Evolutionary conservation across 2,329 filamentous ascomycete genomes (phyloP).

Genomic region (Ascochyta fabae): DNA sequence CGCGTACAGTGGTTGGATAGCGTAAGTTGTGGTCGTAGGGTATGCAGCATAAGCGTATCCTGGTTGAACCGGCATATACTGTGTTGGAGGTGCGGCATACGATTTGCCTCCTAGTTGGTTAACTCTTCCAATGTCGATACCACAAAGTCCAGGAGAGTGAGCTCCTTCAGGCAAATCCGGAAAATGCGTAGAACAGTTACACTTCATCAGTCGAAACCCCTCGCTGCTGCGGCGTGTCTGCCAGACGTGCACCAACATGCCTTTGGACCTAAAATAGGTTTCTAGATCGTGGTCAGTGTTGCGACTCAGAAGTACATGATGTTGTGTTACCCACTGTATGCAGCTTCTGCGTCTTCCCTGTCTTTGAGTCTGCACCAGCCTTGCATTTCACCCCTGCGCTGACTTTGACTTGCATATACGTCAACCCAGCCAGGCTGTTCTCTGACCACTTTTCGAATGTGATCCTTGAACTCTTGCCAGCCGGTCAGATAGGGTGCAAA

Average conservation of each 20-base stretch:
- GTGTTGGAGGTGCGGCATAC: constrained; percentile 14
- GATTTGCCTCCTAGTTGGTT: constrained; percentile 27
- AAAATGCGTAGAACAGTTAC: constrained; percentile 44
- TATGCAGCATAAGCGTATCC: constrained; percentile 35
- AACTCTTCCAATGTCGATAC: constrained; percentile 39
- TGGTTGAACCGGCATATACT: constrained; percentile 27
- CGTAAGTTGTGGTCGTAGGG: constrained; percentile 28
- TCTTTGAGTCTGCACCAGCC: constrained; percentile 47
- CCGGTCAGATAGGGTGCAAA: constrained; percentile 37
- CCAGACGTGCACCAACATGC: constrained; percentile 43
- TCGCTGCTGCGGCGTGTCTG: constrained; percentile 37
- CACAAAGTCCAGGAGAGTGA: constrained; percentile 40
- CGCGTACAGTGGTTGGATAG: constrained; percentile 25
- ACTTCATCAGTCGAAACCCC: constrained; percentile 39
- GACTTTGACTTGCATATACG: constrained; percentile 35
- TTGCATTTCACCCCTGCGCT: constrained; percentile 39
- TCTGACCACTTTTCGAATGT: constrained; percentile 41
- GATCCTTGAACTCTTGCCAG: constrained; percentile 50
- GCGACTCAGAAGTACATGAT: background rate
- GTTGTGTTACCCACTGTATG: constrained; percentile 35
- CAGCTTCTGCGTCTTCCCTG: constrained; percentile 43
- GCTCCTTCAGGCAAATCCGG: constrained; percentile 28
- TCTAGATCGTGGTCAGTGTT: constrained; percentile 21
- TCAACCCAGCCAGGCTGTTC: constrained; percentile 49
- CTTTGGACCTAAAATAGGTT: constrained; percentile 28